These are phyloP conservation scores for Ensete ventricosum DNA, from an alignment of 176 grass and related monocot genomes.

Conservation along the genomic window DNA sequence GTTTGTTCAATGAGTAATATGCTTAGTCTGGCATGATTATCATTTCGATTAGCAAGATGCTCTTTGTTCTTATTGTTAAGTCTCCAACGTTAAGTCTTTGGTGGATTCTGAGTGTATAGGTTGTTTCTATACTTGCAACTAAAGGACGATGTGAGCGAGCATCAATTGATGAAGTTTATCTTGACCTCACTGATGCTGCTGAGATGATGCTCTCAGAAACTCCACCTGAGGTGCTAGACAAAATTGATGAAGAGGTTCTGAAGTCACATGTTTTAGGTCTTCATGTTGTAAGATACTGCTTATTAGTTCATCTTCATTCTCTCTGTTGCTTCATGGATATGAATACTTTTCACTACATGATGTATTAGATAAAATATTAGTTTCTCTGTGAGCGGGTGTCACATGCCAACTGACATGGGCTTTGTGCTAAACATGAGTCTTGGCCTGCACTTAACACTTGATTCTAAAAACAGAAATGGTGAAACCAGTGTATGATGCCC, in stretches of 20 bases:
- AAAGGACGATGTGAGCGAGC: conserved; percentile 87
- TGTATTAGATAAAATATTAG: not conserved
- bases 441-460: not conserved
- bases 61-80: not conserved
- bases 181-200: conserved; percentile 84
- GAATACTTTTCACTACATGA: not conserved
- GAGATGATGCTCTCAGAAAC: conserved; percentile 67
- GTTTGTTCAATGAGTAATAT: conserved; percentile 25
- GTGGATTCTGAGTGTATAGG: conserved; percentile 29
- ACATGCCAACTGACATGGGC: not conserved
- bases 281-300: conserved; percentile 37
- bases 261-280: conserved; percentile 70
- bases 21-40: not conserved
- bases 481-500: too few relatives aligned
- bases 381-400: not conserved
- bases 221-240: conserved; percentile 35
- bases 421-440: not conserved
- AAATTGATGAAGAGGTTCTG: conserved; percentile 42
- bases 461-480: not conserved
- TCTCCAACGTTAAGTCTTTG: not conserved
- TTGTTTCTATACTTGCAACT: conserved; percentile 60
- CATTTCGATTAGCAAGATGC: not conserved
- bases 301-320: not conserved
- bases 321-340: not conserved
- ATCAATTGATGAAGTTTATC: conserved; percentile 95